A percentile compares a stretch with the other conserved stretches of the same genome.
Conservation (phyloP, 106 monocot species). For the Chionographis japonica region DNA sequence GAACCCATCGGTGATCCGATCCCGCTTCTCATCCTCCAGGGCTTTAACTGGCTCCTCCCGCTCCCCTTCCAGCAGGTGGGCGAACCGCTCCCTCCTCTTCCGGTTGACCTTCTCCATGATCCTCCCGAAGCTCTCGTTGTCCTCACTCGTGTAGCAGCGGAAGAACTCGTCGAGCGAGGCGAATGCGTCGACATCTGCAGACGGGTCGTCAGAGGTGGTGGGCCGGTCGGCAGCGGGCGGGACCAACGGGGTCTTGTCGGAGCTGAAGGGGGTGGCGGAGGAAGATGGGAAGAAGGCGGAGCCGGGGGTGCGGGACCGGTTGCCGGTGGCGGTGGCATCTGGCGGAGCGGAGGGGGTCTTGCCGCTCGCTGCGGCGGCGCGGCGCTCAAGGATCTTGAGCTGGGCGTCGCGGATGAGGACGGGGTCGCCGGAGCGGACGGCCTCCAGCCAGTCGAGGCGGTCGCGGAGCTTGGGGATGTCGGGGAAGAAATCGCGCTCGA, state of each 20-base stretch:
- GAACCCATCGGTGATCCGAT: slow-evolving; percentile 85
- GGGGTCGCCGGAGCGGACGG: slow-evolving; percentile 73
- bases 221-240: too few species aligned
- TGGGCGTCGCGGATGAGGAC: slow-evolving; percentile 85
- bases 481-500: slow-evolving; percentile 95
- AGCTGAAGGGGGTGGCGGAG: slow-evolving; percentile 57
- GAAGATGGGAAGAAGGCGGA: slow-evolving; percentile 20
- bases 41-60: slow-evolving; percentile 15
- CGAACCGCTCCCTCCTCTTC: slow-evolving; percentile 55
- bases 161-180: slow-evolving; percentile 78
- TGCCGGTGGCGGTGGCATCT: slow-evolving; percentile 6
- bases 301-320: slow-evolving; percentile 13
- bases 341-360: slow-evolving; percentile 9
- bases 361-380: slow-evolving; percentile 12
- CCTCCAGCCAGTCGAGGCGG: slow-evolving; percentile 88
- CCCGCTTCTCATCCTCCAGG: slow-evolving; percentile 38
- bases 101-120: slow-evolving; percentile 90
- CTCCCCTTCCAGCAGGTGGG: slow-evolving; percentile 63
- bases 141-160: slow-evolving; percentile 80
- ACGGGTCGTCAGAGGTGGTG: slow-evolving; percentile 1
- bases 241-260: slow-evolving; percentile 20
- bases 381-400: slow-evolving; percentile 93
- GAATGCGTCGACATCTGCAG: slow-evolving; percentile 25
- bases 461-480: slow-evolving; percentile 78
- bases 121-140: slow-evolving; percentile 81